Conservation (phyloP, 2,329 filamentous ascomycete species). For the Microdochium bolleyi region DNA sequence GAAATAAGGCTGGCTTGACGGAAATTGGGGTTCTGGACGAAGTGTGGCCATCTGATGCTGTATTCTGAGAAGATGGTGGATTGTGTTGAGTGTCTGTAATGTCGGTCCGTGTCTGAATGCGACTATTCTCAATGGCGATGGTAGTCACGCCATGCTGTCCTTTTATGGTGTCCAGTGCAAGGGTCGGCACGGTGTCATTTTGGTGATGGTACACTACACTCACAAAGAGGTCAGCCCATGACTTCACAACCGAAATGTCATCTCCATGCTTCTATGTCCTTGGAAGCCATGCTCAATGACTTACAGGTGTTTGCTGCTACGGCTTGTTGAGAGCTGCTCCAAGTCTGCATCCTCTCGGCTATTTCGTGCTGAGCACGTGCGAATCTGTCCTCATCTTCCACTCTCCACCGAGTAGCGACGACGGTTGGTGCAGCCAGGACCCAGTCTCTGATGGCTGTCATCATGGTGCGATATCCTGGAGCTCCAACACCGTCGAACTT, state of each 20-base stretch:
- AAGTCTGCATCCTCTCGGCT: constrained; percentile 34
- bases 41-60: constrained; percentile 12
- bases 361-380: constrained; percentile 34
- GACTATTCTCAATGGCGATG: not conserved
- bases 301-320: not conserved
- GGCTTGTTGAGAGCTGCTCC: constrained; percentile 10
- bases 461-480: constrained; percentile 53
- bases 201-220: constrained; percentile 6
- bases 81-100: not conserved
- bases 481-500: constrained; percentile 45
- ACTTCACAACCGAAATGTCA: not conserved
- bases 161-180: too few relatives aligned
- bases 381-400: constrained; percentile 47
- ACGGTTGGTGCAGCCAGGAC: constrained; percentile 43
- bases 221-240: not conserved
- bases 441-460: constrained; percentile 42
- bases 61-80: constrained; percentile 15
- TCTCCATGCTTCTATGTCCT: not conserved
- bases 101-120: not conserved
- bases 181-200: too few relatives aligned
- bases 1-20: constrained; percentile 45
- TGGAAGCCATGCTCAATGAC: not conserved
- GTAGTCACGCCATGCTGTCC: too few relatives aligned
- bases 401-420: constrained; percentile 49
- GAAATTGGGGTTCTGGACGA: constrained; percentile 20